Evolutionary conservation across 495 filamentous ascomycete species (phyloP).

Genomic region (Hypoxylon perforatum): DNA sequence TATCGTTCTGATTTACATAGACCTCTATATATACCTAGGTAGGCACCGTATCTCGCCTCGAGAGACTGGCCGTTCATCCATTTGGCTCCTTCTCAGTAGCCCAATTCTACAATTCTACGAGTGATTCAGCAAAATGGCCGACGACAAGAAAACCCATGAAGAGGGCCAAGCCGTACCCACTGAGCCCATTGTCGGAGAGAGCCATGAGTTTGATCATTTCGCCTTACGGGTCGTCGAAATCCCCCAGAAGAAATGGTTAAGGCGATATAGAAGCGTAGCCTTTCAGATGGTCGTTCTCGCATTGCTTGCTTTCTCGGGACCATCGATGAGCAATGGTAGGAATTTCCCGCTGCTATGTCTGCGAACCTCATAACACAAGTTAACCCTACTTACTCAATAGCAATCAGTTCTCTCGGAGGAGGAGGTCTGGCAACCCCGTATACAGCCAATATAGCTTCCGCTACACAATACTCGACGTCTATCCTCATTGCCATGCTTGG

Average conservation of each 20-base stretch:
- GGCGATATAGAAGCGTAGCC: neutral
- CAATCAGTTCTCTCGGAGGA: constrained; percentile 1
- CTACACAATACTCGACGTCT: constrained; percentile 1
- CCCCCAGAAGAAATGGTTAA: neutral
- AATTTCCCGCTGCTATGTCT: neutral
- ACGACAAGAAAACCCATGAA: neutral
- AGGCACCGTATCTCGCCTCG: neutral
- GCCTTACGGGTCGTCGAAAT: neutral
- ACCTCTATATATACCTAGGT: neutral
- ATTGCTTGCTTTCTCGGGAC: neutral
- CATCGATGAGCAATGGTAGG: neutral
- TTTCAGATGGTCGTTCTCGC: neutral
- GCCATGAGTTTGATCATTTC: neutral
- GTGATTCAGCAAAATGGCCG: neutral
- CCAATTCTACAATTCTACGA: neutral
- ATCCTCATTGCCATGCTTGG: neutral
- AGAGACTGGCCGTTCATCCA: neutral
- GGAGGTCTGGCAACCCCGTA: neutral
- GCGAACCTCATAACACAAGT: neutral
- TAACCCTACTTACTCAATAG: neutral
- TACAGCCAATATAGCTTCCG: neutral
- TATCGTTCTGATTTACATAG: neutral
- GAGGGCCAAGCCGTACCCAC: neutral
- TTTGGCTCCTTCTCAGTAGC: neutral
- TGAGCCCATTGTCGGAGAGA: neutral